phyloP scores from a whole-genome alignment of 352 stramenopile genomes.

The Globisporangium takayamanum region DNA sequence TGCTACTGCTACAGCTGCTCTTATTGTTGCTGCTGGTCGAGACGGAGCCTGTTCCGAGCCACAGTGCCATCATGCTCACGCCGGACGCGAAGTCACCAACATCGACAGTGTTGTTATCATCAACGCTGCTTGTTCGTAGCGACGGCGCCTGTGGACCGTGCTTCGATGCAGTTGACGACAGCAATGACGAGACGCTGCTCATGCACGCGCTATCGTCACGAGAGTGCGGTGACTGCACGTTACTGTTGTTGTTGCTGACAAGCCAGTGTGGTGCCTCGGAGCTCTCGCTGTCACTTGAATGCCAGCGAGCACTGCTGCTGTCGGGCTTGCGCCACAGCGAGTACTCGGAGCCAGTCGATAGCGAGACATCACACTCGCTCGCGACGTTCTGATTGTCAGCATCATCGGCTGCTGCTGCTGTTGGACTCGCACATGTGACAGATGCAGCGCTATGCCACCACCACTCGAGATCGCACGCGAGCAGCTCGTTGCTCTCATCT shows the following conservation, averaged over 20 bases:
- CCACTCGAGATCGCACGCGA: no score
- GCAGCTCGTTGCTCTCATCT: no score
- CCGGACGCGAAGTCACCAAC: neutral
- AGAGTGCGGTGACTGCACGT: neutral
- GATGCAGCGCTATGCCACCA: no score
- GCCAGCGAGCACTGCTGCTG: neutral
- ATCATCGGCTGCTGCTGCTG: no score
- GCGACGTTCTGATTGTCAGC: no score
- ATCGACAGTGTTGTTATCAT: neutral
- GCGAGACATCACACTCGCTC: no score
- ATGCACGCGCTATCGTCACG: neutral
- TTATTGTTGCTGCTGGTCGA: conserved; percentile 2
- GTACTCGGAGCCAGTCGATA: no score
- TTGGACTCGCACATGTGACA: no score
- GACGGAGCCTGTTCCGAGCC: neutral
- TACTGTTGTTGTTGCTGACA: neutral
- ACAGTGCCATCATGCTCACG: neutral
- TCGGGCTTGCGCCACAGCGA: neutral
- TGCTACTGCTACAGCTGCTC: neutral
- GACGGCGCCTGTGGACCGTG: neutral
- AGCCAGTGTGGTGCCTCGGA: neutral
- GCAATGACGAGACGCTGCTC: neutral
- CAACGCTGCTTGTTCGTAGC: neutral
- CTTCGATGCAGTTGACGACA: neutral
- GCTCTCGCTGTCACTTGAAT: neutral